Conservation (phyloP, 2,329 filamentous ascomycete genomes). For the Fusarium pilosicola region DNA sequence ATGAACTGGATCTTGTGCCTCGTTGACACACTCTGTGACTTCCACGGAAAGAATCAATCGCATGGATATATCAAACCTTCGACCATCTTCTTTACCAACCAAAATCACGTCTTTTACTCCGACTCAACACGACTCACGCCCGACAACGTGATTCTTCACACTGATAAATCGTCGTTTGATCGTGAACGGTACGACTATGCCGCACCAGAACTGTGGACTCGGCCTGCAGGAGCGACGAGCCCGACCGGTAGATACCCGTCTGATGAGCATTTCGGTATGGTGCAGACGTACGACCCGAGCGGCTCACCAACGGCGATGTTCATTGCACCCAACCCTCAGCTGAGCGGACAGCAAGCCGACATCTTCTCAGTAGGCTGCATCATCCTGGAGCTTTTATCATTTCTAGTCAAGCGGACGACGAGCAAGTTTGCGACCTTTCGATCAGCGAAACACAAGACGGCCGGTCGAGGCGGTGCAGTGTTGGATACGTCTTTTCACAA, state of each 20-base stretch:
- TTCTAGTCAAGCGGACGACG: slow-evolving; percentile 74
- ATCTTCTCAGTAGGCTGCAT: slow-evolving; percentile 79
- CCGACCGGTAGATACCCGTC: slow-evolving; percentile 50
- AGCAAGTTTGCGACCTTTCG: slow-evolving; percentile 74
- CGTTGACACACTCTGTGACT: slow-evolving; percentile 71
- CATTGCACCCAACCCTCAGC: slow-evolving; percentile 54
- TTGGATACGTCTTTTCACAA: slow-evolving; percentile 78
- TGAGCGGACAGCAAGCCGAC: slow-evolving; percentile 70
- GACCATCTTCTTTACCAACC: slow-evolving; percentile 72
- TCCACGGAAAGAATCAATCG: slow-evolving; percentile 71
- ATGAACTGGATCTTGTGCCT: slow-evolving; percentile 82
- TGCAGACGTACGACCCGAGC: slow-evolving; percentile 42
- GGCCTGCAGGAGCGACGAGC: slow-evolving; percentile 49
- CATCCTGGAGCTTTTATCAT: slow-evolving; percentile 76
- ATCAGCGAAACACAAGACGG: slow-evolving; percentile 69
- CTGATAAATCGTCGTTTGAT: slow-evolving; percentile 65
- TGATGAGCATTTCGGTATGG: slow-evolving; percentile 52
- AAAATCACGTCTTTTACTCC: slow-evolving; percentile 74
- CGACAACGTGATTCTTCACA: slow-evolving; percentile 53
- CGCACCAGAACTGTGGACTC: slow-evolving; percentile 73
- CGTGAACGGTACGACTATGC: slow-evolving; percentile 78
- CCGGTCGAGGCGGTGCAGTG: slow-evolving; percentile 67
- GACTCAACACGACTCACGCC: slow-evolving; percentile 65
- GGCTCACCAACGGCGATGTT: slow-evolving; percentile 48
- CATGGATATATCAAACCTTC: slow-evolving; percentile 78